phyloP scores from a whole-genome alignment of 1,284 basidiomycete species.

The Sanghuangporus baumii region DNA sequence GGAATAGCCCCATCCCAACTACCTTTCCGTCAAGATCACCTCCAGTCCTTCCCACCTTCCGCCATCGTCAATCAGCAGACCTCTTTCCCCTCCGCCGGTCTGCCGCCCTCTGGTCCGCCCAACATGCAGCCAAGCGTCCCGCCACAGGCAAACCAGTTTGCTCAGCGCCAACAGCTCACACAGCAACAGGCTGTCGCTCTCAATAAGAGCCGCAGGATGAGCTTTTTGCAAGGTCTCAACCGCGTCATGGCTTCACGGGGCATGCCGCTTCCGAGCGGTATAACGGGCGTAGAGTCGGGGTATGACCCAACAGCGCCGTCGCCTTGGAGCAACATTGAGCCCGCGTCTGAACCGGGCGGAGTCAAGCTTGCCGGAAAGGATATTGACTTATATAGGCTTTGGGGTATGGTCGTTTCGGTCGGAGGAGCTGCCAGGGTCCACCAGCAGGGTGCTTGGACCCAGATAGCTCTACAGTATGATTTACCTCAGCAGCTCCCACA shows the following conservation, averaged over 20 bases:
- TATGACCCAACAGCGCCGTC: conserved; percentile 54
- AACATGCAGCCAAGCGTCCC: conserved; percentile 15
- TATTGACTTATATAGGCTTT: conserved; percentile 69
- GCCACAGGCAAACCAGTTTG: conserved; percentile 26
- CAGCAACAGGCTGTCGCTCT: conserved; percentile 20
- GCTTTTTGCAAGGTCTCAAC: conserved; percentile 54
- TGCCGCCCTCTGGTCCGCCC: conserved; percentile 16
- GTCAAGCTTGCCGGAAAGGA: conserved; percentile 73
- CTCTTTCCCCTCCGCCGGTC: conserved; percentile 20
- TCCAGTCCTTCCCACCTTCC: conserved; percentile 24
- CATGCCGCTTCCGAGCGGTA: conserved; percentile 56
- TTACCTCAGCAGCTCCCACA: conserved; percentile 56
- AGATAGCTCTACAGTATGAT: conserved; percentile 49
- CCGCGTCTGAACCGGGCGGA: conserved; percentile 47
- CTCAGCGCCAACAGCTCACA: conserved; percentile 33
- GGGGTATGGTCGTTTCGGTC: conserved; percentile 46
- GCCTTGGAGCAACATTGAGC: conserved; percentile 58
- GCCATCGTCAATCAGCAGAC: conserved; percentile 24
- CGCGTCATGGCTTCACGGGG: conserved; percentile 47
- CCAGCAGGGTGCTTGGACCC: conserved; percentile 46
- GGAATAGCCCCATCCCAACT: conserved; percentile 35
- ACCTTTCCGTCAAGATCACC: conserved; percentile 14
- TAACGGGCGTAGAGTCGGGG: conserved; percentile 52
- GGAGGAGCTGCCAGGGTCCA: conserved; percentile 49
- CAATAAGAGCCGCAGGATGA: conserved; percentile 45